phyloP scores from a whole-genome alignment of 345 rosid species.

The Arabidopsis thaliana region DNA sequence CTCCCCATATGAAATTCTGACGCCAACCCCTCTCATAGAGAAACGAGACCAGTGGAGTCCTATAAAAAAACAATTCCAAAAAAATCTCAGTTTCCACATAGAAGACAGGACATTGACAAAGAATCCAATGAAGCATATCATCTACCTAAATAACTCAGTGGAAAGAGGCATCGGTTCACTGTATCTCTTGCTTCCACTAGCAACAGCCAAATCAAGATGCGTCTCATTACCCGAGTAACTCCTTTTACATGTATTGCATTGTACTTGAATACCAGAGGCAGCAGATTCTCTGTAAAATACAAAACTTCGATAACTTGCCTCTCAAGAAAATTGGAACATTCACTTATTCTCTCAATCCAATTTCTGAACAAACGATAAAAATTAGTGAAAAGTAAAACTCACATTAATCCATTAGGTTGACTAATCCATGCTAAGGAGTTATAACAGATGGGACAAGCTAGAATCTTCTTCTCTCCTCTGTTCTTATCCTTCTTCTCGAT shows the following conservation, averaged over 20 bases:
- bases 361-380: neutral
- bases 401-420: conserved; percentile 54
- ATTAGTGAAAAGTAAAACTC: conserved; percentile 41
- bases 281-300: conserved; percentile 53
- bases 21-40: conserved; percentile 98
- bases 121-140: conserved; percentile 5
- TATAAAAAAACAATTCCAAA: conserved; percentile 41
- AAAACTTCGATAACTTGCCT: conserved; percentile 9
- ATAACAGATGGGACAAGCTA: conserved; percentile 92
- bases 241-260: conserved; percentile 70
- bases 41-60: conserved; percentile 70
- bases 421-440: conserved; percentile 48
- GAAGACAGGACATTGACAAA: conserved; percentile 14
- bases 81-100: conserved; percentile 8
- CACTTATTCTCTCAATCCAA: neutral
- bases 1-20: conserved; percentile 73
- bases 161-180: conserved; percentile 62
- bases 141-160: conserved; percentile 52
- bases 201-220: conserved; percentile 69
- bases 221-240: conserved; percentile 61
- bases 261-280: conserved; percentile 50
- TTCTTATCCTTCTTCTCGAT: conserved; percentile 45
- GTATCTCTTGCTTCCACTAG: conserved; percentile 59
- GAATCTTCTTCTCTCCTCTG: conserved; percentile 33
- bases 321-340: conserved; percentile 6